Base-by-base conservation (phyloP, 1,284 basidiomycete species). In the Tilletia walkeri region DNA sequence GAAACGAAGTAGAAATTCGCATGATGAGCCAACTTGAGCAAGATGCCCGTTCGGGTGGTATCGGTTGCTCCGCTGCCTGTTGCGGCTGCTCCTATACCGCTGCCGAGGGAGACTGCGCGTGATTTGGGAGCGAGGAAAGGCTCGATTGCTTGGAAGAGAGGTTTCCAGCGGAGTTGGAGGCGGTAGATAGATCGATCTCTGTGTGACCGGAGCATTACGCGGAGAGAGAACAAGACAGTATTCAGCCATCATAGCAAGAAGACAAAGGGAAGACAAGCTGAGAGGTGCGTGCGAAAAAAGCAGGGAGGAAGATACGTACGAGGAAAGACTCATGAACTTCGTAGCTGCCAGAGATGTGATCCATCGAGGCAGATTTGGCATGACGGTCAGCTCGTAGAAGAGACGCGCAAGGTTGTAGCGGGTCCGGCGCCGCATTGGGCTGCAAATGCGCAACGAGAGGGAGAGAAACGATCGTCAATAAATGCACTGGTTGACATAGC, bases 1-100 rank as follows among this genome's bases (percentile, higher is more conserved):
- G 94, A 92, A 77, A 94, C 90, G 85, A 95, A 98, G 87, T 97
- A 97, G 59, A 92, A 87, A 76, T 92, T 90, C 50, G 89, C 88
- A 76, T 88, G 88, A 75, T 93, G 91, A 47, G 93, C 92, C 72
- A 97, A 88, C 81, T 91, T 92, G 36, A 93, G 90, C 86, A 94
- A 90, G 73, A 88, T 91, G 86, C 89, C 91, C n/a, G 90, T 88
- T 30, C 91, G 86, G 85, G 90, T 90, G 72, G 70, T 89, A 88
- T 77, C 75, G 74, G 75, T 71, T 20, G 67, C 69, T 65, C 63
- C 68, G 50, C 74, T 63, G 12, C 36, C 59, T 18, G 59, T 20
- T 4, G 38, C 3, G 36, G 59, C 59, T 3, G 65, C 59, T 18
- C 59, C 59, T 4, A 63, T 20, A 3, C 59, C 59, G 36, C 59